Base-by-base conservation (phyloP, 2,329 filamentous ascomycete genomes). In the Chaetoscypha palmicola region DNA sequence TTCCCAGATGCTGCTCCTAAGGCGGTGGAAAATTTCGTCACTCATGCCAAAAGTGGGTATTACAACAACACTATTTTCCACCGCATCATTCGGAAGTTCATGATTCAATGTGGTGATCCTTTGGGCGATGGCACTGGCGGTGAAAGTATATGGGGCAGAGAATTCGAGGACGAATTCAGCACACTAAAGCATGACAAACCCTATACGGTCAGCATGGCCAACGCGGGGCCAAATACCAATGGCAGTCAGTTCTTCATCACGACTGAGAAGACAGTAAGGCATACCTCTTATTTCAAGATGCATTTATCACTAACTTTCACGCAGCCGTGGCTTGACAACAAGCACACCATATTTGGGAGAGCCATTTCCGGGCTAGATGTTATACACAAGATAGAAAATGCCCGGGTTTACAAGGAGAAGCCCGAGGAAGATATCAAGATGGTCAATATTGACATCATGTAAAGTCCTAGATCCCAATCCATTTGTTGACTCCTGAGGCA, bases 61-160 rank as follows among this genome's bases (percentile, higher is more conserved):
- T 98, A 98, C 71, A 97, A 98, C 69, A 87, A 87, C 66, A 90
- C 91, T 24, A 91, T 96, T 56, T 98, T 98, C 73, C 92, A 98
- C 66, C 83, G 92, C 24, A 85, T 98, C 5, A 98, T 98, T 56
- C 81, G 86, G 49, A 96, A 96, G 61, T 98, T 98, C 68, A 98
- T 98, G 94, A 95, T 98, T 48, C 88, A 89, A 61, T 70, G 75
- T 43, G 89, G 89, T 39, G 89, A 95, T 61, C 88, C 89, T 0
- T 67, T 92, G 1, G 89, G 89, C 8, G 88, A 95, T 58, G 89
- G 89, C 3, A 94, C 89, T 0, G 89, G 89, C 34, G 89, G 89
- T 28, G 87, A 94, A 63, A 88, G 82, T 54, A 94, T 95, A 58
- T 95, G 89, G 89, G 87, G 87, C n/a, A 80, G 73, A 32, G 85